phyloP scores from a whole-genome alignment of 2,329 filamentous ascomycete genomes.

The Penicillium decumbens region DNA sequence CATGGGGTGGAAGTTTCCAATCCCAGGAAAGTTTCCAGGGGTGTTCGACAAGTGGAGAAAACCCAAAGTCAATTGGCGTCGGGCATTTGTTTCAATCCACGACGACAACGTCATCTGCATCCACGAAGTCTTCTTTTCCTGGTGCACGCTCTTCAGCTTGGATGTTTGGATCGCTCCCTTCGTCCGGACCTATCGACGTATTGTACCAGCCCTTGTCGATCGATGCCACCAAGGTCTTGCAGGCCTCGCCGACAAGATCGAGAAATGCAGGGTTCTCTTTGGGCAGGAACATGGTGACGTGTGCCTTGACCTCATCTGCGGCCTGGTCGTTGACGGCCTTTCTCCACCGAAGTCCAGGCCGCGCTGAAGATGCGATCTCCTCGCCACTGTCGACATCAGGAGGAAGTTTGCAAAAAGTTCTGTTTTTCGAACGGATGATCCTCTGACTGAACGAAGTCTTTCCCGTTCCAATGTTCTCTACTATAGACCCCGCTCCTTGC shows the following conservation, averaged over 20 bases:
- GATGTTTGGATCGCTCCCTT: slow-evolving; percentile 18
- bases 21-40: background rate
- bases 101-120: slow-evolving; percentile 34
- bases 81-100: slow-evolving; percentile 23
- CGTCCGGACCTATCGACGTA: slow-evolving; percentile 22
- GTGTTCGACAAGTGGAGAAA: background rate
- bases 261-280: slow-evolving; percentile 45
- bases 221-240: slow-evolving; percentile 37
- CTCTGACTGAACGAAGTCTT: slow-evolving; percentile 32
- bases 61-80: background rate
- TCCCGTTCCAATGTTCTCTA: slow-evolving; percentile 22
- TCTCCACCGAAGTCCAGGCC: slow-evolving; percentile 56
- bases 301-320: slow-evolving; percentile 72
- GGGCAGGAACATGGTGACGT: slow-evolving; percentile 54
- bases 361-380: slow-evolving; percentile 18
- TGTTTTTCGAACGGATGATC: slow-evolving; percentile 51
- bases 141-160: slow-evolving; percentile 5
- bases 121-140: slow-evolving; percentile 25
- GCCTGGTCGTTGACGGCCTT: slow-evolving; percentile 74
- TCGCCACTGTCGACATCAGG: slow-evolving; percentile 43
- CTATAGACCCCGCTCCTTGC: slow-evolving; percentile 51
- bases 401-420: slow-evolving; percentile 87
- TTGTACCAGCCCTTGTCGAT: slow-evolving; percentile 41
- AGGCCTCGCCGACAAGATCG: slow-evolving; percentile 36
- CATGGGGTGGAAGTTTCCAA: slow-evolving; percentile 8